Evolutionary conservation across 768 basidiomycete genomes (phyloP).

Genomic region (Leccinum imitatum): DNA sequence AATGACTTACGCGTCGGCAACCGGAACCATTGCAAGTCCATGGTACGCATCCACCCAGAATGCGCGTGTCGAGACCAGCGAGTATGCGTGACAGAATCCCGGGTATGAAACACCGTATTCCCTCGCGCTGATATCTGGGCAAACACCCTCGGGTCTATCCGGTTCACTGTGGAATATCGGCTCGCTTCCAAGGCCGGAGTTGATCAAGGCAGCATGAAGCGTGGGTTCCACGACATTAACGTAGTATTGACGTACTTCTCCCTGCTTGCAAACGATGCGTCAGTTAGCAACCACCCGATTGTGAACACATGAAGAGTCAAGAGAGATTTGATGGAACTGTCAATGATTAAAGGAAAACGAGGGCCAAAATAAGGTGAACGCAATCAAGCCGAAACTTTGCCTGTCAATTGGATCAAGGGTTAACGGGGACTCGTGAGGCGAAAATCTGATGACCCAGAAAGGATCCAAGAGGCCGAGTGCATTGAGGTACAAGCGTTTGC

Average conservation of each 20-base stretch:
- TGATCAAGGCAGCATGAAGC: slow-evolving; percentile 17
- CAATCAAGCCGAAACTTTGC: slow-evolving; percentile 2
- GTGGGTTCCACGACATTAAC: slow-evolving; percentile 30
- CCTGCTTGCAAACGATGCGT: slow-evolving; percentile 26
- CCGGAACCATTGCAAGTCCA: slow-evolving; percentile 78
- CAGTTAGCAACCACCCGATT: slow-evolving; percentile 14
- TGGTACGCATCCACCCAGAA: slow-evolving; percentile 85
- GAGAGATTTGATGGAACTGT: slow-evolving; percentile 4
- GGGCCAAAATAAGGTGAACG: slow-evolving; percentile 10
- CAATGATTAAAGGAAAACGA: slow-evolving; percentile 10
- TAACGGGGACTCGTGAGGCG: slow-evolving; percentile 9
- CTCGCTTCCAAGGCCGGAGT: slow-evolving; percentile 4
- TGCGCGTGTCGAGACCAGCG: slow-evolving; percentile 76
- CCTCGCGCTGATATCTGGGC: slow-evolving; percentile 3
- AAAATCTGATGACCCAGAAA: slow-evolving; percentile 8
- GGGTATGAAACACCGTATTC: slow-evolving; percentile 21
- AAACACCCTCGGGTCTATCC: not conserved
- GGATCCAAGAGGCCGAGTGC: slow-evolving; percentile 4
- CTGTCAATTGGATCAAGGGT: slow-evolving; percentile 18
- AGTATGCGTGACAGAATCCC: slow-evolving; percentile 40
- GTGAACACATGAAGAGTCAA: slow-evolving; percentile 11
- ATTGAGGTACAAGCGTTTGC: slow-evolving; percentile 6
- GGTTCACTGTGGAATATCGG: not conserved
- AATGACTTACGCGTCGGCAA: slow-evolving; percentile 72
- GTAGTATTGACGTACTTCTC: slow-evolving; percentile 37